Evolutionary conservation across 768 basidiomycete genomes (phyloP), one percentile per base, ranked within the genome.

Genomic region (Serpula lacrymans): DNA sequence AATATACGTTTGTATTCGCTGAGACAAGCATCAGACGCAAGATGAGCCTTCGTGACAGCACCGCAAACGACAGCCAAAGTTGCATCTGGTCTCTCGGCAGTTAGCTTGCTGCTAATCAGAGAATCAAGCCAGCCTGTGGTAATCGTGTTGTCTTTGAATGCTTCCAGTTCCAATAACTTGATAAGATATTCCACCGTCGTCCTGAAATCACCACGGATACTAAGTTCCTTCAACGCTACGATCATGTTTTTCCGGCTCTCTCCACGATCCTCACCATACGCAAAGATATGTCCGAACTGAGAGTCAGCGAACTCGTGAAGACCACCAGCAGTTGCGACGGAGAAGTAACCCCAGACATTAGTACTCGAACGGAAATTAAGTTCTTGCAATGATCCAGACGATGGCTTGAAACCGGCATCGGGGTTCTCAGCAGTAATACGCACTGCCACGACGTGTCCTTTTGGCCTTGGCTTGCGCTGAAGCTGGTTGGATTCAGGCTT

Each of bases 271-370:
- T 94, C 88, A 38, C 96, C 96, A 53, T 97, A 97, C 13, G 95
- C 96, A 52, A 99, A 99, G 59, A 98, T 97, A 60, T 99, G 96
- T 39, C 96, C 96, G 56, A 99, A 98, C 54, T 99, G 96, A 7
- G 95, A 98, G 65, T 99, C 96, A 29, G 96, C 96, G 54, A 93
- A 98, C 64, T 99, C 94, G 66, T 99, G 96, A 39, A 99, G 78
- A 62, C 95, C 96, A 60, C 96, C 96, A 8, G 94, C 86, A 11
- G 86, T 85, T 31, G 80, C 82, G 53, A 99, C 96, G 12, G 96
- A 98, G 75, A 99, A 99, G 70, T 99, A 99, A 46, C 96, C 96
- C 96, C 96, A 99, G 32, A 99, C 96, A 48, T 99, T 99, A 32
- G 92, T 97, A 65, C 88, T 96, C 20, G 94, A 97, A 43, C 96